These are phyloP conservation scores for Astrothelium macrocarpum DNA, from an alignment of 495 filamentous ascomycete genomes.

Conservation along the genomic window DNA sequence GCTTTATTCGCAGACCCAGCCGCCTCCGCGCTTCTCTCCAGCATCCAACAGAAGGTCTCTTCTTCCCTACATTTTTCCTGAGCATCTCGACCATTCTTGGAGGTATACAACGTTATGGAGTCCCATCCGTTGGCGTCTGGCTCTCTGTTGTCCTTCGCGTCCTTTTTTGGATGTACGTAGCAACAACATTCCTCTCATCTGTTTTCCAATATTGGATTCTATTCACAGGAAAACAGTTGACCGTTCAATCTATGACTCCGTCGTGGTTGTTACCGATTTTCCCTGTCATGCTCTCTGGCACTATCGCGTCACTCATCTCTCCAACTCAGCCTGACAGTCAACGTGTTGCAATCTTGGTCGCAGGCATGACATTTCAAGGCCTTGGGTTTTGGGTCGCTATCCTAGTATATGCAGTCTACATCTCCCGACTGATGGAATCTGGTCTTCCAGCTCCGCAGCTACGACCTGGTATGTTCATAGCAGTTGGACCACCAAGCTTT, in stretches of 20 bases:
- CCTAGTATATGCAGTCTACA: conserved; percentile 38
- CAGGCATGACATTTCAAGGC: conserved; percentile 42
- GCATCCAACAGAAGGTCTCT: conserved; percentile 22
- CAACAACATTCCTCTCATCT: conserved; percentile 33
- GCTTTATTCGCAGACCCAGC: conserved; percentile 14
- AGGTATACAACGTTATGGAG: conserved; percentile 20
- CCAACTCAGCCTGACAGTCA: conserved; percentile 33
- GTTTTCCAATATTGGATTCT: conserved; percentile 43
- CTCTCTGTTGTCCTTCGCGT: conserved; percentile 34
- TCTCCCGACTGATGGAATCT: conserved; percentile 26
- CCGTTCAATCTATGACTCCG: conserved; percentile 36
- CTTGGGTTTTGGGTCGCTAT: conserved; percentile 41
- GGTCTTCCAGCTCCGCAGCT: conserved; percentile 22
- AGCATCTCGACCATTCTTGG: conserved; percentile 15
- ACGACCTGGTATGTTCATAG: conserved; percentile 28
- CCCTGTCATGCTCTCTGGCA: conserved; percentile 43
- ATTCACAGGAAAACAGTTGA: conserved; percentile 38
- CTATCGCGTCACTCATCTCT: conserved; percentile 35
- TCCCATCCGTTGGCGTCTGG: conserved; percentile 23
- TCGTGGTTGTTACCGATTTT: conserved; percentile 48
- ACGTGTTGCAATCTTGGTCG: conserved; percentile 39
- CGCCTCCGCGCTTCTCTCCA: conserved; percentile 10
- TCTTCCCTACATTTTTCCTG: conserved; percentile 8
- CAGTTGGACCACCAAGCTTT: conserved; percentile 42
- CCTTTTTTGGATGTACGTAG: conserved; percentile 44